These are phyloP conservation scores for Conidiobolus incongruus DNA, from an alignment of 371 early-diverging fungal genomes.

Conservation along the genomic window DNA sequence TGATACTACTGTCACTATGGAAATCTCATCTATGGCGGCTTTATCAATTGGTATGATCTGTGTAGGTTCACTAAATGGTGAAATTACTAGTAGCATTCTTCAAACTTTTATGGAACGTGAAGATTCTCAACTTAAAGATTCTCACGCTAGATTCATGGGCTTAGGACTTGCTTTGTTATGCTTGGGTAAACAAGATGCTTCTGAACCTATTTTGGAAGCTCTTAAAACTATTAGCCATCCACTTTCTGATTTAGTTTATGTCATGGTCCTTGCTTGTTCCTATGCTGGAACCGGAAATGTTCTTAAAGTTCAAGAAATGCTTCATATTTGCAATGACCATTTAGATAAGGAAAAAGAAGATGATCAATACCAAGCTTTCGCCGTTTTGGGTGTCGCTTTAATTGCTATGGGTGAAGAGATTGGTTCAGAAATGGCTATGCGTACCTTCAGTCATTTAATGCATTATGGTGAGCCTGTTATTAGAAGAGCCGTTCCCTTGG, in stretches of 20 bases:
- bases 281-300: constrained; percentile 92
- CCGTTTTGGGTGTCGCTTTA: constrained; percentile 87
- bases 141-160: constrained; percentile 74
- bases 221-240: constrained; percentile 85
- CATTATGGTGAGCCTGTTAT: constrained; percentile 93
- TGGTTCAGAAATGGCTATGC: constrained; percentile 87
- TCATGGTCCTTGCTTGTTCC: constrained; percentile 54
- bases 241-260: constrained; percentile 44
- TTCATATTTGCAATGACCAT: constrained; percentile 86
- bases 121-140: constrained; percentile 57
- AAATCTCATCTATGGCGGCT: constrained; percentile 72
- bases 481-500: constrained; percentile 83
- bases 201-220: constrained; percentile 82
- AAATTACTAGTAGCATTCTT: constrained; percentile 73
- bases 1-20: constrained; percentile 65
- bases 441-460: constrained; percentile 93
- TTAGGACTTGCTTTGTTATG: constrained; percentile 76
- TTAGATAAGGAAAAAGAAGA: constrained; percentile 65
- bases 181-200: constrained; percentile 64
- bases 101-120: constrained; percentile 89
- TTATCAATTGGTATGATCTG: constrained; percentile 77
- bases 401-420: constrained; percentile 94
- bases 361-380: constrained; percentile 72
- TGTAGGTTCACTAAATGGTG: constrained; percentile 81
- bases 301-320: constrained; percentile 85